These are phyloP conservation scores for Achaetomiella virescens DNA, from an alignment of 495 filamentous ascomycete genomes.

Conservation along the genomic window DNA sequence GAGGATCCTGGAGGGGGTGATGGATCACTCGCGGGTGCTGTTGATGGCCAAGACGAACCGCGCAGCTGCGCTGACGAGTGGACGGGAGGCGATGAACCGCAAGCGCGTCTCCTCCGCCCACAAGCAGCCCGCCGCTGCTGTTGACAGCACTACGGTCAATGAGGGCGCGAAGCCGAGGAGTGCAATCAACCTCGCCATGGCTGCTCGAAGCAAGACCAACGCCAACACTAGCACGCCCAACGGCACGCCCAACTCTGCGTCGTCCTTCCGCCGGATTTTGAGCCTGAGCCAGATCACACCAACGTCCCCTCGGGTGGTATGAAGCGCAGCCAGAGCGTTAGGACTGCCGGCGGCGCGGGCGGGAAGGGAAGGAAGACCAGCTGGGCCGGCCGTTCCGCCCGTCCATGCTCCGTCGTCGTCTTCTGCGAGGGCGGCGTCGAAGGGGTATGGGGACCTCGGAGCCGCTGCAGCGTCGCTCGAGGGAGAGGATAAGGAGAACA, in stretches of 20 bases:
- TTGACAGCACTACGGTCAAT: background rate
- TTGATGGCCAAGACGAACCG: constrained; percentile 57
- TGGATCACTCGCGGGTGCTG: constrained; percentile 85
- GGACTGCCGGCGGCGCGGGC: constrained; percentile 49
- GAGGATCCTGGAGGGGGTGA: constrained; percentile 86
- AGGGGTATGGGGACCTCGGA: constrained; percentile 43
- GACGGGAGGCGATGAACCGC: constrained; percentile 55
- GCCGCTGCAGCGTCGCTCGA: background rate
- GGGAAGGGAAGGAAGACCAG: constrained; percentile 62
- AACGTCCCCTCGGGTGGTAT: constrained; percentile 60
- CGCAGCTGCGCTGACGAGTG: constrained; percentile 19
- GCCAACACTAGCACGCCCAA: background rate
- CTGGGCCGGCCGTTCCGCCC: constrained; percentile 44
- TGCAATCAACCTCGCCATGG: constrained; percentile 41
- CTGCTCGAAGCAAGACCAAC: constrained; percentile 30
- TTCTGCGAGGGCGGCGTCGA: constrained; percentile 14
- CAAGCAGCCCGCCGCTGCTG: background rate
- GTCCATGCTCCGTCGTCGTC: too few species aligned
- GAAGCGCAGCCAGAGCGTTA: constrained; percentile 54
- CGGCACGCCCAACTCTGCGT: background rate
- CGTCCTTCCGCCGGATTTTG: constrained; percentile 60
- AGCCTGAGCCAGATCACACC: constrained; percentile 78
- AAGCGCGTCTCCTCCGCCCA: constrained; percentile 51
- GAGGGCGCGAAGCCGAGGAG: constrained; percentile 28
- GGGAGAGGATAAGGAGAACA: constrained; percentile 31